Conservation (phyloP, 2,329 filamentous ascomycete species). For the Colletotrichum liaoningense region DNA sequence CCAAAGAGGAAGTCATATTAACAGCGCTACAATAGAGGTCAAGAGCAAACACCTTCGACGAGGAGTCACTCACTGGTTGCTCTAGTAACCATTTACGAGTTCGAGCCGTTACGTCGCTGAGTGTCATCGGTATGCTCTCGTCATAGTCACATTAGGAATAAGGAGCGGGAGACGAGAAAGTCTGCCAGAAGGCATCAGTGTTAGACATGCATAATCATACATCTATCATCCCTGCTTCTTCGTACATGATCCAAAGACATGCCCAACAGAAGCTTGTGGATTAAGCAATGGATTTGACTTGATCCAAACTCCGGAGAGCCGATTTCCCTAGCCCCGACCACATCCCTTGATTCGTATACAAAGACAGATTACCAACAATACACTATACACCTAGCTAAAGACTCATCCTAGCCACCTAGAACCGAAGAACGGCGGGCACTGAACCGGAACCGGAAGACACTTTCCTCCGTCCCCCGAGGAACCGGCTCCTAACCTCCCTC, state of each 20-base stretch:
- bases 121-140: neutral
- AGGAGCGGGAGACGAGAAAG: too few relatives aligned
- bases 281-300: neutral
- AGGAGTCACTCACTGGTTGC: neutral
- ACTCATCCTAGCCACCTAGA: too few relatives aligned
- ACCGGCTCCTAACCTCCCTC: neutral
- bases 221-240: too few relatives aligned
- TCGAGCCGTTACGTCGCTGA: neutral
- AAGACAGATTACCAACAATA: neutral
- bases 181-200: too few relatives aligned
- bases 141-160: too few relatives aligned
- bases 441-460: too few relatives aligned
- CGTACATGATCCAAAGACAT: too few relatives aligned
- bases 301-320: neutral
- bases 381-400: fast-evolving
- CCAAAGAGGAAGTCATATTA: neutral
- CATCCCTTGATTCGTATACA: neutral
- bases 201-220: too few relatives aligned
- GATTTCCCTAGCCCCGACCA: neutral
- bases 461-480: too few relatives aligned
- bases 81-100: neutral
- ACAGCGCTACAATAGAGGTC: neutral
- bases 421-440: too few relatives aligned
- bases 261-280: too few relatives aligned
- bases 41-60: neutral